Conservation (phyloP, 345 rosid species). For the Linum tenue region DNA sequence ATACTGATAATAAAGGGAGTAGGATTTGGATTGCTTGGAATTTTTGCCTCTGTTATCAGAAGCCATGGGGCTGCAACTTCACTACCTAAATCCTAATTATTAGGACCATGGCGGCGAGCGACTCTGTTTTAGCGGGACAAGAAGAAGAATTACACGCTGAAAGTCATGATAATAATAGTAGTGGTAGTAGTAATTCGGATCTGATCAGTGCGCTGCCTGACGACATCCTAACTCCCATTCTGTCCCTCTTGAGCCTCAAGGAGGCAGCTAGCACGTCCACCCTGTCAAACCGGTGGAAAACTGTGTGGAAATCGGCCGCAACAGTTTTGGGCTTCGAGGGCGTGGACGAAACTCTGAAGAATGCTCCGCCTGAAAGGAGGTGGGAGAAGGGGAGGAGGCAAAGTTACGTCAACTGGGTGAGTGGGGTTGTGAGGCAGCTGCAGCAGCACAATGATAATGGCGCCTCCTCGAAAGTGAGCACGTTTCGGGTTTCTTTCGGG, state of each 20-base stretch:
- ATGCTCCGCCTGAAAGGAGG: no score
- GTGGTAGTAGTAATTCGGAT: no score
- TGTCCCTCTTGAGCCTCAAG: constrained; percentile 9
- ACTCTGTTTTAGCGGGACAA: no score
- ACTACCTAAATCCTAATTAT: no score
- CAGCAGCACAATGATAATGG: background rate
- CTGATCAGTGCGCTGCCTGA: constrained; percentile 8
- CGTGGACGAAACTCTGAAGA: background rate
- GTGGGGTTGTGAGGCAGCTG: background rate
- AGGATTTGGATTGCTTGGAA: no score
- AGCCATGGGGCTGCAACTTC: no score
- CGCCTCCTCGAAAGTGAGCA: background rate
- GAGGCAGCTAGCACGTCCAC: constrained; percentile 13
- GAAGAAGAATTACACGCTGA: no score
- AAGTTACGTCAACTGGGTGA: constrained; percentile 9
- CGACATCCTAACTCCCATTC: constrained; percentile 8
- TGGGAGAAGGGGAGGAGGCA: no score
- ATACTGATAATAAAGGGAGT: no score
- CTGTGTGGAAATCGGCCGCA: constrained; percentile 12
- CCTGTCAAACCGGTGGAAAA: constrained; percentile 11
- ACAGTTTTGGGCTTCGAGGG: constrained; percentile 2
- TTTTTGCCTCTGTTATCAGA: no score
- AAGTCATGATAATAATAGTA: no score
- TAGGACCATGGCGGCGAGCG: no score
- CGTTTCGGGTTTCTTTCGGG: background rate